A percentile compares a stretch with the other conserved stretches of the same genome.
Evolutionary conservation across 805 yeast genomes (phyloP).

Genomic region (Lipomyces starkeyi): DNA sequence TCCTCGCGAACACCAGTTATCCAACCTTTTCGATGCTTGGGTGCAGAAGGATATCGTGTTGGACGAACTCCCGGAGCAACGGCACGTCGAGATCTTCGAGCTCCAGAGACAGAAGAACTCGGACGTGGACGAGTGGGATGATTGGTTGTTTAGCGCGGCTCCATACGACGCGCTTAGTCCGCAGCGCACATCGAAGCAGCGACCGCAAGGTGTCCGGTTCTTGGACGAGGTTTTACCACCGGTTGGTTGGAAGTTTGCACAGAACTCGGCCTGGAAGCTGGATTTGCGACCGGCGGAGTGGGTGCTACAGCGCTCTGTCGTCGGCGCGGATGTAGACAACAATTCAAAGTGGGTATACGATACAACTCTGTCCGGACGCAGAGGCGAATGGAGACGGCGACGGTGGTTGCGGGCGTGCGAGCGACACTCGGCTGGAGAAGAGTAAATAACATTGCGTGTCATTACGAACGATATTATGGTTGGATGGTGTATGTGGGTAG

Average conservation of each 20-base stretch:
- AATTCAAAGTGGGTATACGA: slow-evolving; percentile 51
- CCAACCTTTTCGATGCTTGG: slow-evolving; percentile 46
- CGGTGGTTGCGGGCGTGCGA: slow-evolving; percentile 48
- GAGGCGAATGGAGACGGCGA: slow-evolving; percentile 51
- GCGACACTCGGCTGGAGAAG: slow-evolving; percentile 31
- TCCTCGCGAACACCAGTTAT: slow-evolving; percentile 45
- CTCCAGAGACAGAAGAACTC: slow-evolving; percentile 69
- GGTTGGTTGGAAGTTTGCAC: slow-evolving; percentile 72
- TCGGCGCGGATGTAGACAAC: slow-evolving; percentile 41
- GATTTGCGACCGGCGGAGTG: slow-evolving; percentile 63
- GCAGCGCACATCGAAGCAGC: slow-evolving; percentile 54
- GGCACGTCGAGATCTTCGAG: slow-evolving; percentile 78
- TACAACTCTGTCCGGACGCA: slow-evolving; percentile 35
- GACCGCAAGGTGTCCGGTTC: slow-evolving; percentile 68
- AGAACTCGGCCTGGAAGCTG: slow-evolving; percentile 63
- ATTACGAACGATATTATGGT: not conserved
- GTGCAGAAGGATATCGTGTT: slow-evolving; percentile 58
- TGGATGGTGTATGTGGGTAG: not conserved
- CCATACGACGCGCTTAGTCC: slow-evolving; percentile 61
- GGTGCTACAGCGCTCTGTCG: slow-evolving; percentile 55
- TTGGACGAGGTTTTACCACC: slow-evolving; percentile 70
- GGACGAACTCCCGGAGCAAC: slow-evolving; percentile 69
- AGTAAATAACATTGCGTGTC: not conserved
- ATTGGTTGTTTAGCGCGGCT: slow-evolving; percentile 60
- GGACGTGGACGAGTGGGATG: slow-evolving; percentile 62